These are phyloP conservation scores for Suillus placidus DNA, from an alignment of 768 basidiomycete species.

Conservation along the genomic window DNA sequence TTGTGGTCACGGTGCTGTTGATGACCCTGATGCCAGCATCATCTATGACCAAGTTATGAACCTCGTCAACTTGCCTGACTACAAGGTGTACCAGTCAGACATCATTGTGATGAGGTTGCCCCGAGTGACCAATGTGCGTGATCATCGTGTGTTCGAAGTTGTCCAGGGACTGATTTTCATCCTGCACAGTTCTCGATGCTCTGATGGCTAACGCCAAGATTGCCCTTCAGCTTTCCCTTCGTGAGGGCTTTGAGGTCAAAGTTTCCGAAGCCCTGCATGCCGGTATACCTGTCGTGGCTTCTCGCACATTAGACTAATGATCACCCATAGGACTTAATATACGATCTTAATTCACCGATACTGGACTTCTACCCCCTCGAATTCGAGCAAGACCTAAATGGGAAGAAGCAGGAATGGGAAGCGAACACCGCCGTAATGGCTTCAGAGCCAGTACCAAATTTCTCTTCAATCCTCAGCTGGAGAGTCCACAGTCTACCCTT, in stretches of 20 bases:
- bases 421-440: slow-evolving; percentile 73
- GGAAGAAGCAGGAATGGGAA: slow-evolving; percentile 99
- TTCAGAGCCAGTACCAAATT: slow-evolving; percentile 85
- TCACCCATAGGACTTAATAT: slow-evolving; percentile 80
- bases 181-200: slow-evolving; percentile 70
- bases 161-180: slow-evolving; percentile 13
- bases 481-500: slow-evolving; percentile 76
- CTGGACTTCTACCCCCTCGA: slow-evolving; percentile 92
- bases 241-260: slow-evolving; percentile 98
- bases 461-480: slow-evolving; percentile 61
- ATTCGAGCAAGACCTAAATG: slow-evolving; percentile 93
- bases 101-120: slow-evolving; percentile 79
- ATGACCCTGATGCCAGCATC: slow-evolving; percentile 93
- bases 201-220: slow-evolving; percentile 89
- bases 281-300: slow-evolving; percentile 84
- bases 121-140: slow-evolving; percentile 83
- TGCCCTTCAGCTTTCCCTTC: slow-evolving; percentile 87
- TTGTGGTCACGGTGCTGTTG: slow-evolving; percentile 92
- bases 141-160: neutral
- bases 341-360: slow-evolving; percentile 79
- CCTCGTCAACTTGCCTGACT: slow-evolving; percentile 53
- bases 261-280: slow-evolving; percentile 94
- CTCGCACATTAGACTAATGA: no score
- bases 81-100: slow-evolving; percentile 57
- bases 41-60: slow-evolving; percentile 82